Evolutionary conservation across 2,329 filamentous ascomycete species (phyloP).

Genomic region (Teratosphaeria viscida): DNA sequence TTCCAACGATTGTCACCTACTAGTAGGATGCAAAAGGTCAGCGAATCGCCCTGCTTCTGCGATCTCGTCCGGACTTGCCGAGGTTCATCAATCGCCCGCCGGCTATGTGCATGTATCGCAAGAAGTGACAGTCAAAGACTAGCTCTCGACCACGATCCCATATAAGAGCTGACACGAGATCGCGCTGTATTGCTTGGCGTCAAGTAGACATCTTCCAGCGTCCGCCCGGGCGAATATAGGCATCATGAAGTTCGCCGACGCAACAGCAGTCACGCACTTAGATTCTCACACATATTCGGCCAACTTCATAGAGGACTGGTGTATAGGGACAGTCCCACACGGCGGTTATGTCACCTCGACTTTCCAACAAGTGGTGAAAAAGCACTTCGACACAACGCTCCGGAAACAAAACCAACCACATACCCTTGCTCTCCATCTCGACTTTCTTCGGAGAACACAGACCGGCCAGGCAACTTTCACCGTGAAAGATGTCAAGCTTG

Average conservation of each 20-base stretch:
- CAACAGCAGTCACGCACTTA: constrained; percentile 38
- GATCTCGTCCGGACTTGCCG: neutral
- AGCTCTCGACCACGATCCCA: neutral
- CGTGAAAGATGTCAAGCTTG: constrained; percentile 54
- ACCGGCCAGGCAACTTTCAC: constrained; percentile 46
- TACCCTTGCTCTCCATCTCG: constrained; percentile 53
- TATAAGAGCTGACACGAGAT: neutral
- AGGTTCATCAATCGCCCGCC: neutral
- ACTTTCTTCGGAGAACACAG: constrained; percentile 55
- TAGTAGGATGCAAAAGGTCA: too few relatives aligned
- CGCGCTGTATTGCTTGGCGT: neutral
- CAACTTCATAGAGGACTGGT: constrained; percentile 49
- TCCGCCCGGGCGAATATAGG: neutral
- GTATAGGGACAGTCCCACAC: constrained; percentile 59
- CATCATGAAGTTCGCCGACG: constrained; percentile 22
- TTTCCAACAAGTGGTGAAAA: constrained; percentile 48
- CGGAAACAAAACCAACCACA: constrained; percentile 49
- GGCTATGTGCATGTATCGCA: neutral
- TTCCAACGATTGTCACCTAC: too few relatives aligned
- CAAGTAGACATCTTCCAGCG: neutral
- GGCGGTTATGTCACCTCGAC: constrained; percentile 58
- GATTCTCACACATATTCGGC: constrained; percentile 50
- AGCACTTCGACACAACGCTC: constrained; percentile 50
- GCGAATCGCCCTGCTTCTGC: neutral
- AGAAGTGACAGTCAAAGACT: neutral